Conservation (phyloP, 2,329 filamentous ascomycete species). For the Fonsecaea nubica region DNA sequence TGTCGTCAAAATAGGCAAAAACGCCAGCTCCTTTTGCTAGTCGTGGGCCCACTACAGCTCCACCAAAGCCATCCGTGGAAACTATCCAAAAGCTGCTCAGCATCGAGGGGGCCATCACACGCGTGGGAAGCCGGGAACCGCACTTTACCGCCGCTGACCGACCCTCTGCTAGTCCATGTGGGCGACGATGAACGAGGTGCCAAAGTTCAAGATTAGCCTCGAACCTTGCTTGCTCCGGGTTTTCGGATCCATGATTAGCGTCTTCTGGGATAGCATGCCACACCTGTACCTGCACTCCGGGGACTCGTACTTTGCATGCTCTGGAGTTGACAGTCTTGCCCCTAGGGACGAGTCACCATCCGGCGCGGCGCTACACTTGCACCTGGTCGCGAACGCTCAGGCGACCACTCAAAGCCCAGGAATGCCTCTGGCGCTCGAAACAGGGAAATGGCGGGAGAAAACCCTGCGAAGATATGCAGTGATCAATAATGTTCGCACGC, state of each 20-base stretch:
- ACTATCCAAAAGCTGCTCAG: neutral
- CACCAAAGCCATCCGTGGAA: neutral
- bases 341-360: neutral
- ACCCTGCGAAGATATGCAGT: neutral
- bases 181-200: constrained; percentile 1
- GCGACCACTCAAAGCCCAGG: neutral
- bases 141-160: neutral
- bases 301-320: too few species aligned
- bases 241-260: constrained; percentile 18
- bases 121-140: constrained; percentile 19
- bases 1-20: constrained; percentile 33
- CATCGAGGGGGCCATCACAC: neutral
- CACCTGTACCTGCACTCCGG: neutral
- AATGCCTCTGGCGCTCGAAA: neutral
- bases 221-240: constrained; percentile 8
- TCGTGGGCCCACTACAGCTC: neutral
- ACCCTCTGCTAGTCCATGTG: neutral
- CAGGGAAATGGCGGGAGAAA: neutral
- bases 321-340: neutral
- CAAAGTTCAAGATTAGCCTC: constrained; percentile 13
- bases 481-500: neutral
- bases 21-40: neutral
- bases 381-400: neutral
- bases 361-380: neutral
- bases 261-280: neutral